Percentiles rank a stretch among this genome's conserved stretches.
Evolutionary conservation across 805 yeast genomes (phyloP).

Genomic region (Ogataea corticis): DNA sequence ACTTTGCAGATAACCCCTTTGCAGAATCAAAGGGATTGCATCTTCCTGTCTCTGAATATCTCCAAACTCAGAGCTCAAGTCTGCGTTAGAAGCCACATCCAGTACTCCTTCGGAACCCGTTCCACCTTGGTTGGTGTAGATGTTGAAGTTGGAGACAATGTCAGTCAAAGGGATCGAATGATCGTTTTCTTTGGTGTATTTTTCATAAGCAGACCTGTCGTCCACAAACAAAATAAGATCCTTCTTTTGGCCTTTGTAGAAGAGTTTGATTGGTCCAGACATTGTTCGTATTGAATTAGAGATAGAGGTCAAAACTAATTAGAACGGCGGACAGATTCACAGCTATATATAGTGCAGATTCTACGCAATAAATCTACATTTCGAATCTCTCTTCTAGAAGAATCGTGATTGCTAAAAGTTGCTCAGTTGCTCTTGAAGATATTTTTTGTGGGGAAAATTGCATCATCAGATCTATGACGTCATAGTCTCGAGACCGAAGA

Average conservation of each 20-base stretch:
- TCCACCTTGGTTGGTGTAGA: conserved; percentile 61
- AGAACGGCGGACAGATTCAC: no score
- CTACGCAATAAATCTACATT: no score
- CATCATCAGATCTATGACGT: conserved; percentile 7
- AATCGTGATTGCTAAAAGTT: neutral
- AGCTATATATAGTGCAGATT: no score
- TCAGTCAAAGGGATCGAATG: conserved; percentile 55
- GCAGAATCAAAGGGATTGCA: conserved; percentile 56
- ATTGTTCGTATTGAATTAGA: neutral
- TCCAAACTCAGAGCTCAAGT: conserved; percentile 70
- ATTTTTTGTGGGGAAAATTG: neutral
- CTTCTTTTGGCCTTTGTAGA: conserved; percentile 61
- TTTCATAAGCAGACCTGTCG: conserved; percentile 46
- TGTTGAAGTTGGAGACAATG: conserved; percentile 62
- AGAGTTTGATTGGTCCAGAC: conserved; percentile 45
- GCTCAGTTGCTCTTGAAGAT: neutral
- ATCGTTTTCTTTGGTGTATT: conserved; percentile 52
- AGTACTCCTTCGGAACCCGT: conserved; percentile 70
- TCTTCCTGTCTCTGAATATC: conserved; percentile 49
- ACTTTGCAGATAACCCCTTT: conserved; percentile 55
- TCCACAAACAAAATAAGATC: conserved; percentile 71
- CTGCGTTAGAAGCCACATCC: conserved; percentile 69
- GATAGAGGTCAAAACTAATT: no score
- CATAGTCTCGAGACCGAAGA: conserved; percentile 7
- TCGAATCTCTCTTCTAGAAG: no score